Evolutionary conservation across 257 asterid species (phyloP).

Genomic region (Nicotiana noctiflora): DNA sequence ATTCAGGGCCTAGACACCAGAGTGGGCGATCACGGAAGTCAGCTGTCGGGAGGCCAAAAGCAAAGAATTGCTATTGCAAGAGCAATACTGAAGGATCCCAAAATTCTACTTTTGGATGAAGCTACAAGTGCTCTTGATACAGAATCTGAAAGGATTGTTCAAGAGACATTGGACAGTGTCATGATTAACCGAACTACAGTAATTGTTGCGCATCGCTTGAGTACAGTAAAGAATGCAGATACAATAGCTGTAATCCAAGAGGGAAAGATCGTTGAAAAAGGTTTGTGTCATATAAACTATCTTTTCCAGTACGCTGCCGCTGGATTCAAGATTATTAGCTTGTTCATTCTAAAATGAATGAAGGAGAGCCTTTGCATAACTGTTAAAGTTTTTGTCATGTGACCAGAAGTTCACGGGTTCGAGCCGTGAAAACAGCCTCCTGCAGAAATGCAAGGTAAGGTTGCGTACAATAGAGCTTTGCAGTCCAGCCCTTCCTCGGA

Average conservation of each 20-base stretch:
- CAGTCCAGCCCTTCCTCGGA: too few species aligned
- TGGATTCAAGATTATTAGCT: background rate
- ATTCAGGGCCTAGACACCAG: conserved; percentile 60
- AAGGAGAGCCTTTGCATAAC: too few species aligned
- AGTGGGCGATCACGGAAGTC: conserved; percentile 48
- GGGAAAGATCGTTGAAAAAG: conserved; percentile 44
- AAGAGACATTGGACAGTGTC: conserved; percentile 41
- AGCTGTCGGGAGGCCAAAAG: conserved; percentile 56
- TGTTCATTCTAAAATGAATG: background rate
- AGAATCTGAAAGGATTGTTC: conserved; percentile 42
- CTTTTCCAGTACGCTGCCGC: background rate
- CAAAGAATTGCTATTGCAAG: conserved; percentile 61
- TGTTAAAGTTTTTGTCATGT: too few species aligned
- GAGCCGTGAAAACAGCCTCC: too few species aligned
- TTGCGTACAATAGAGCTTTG: too few species aligned
- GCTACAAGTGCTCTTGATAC: conserved; percentile 62
- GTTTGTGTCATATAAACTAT: conserved; percentile 10
- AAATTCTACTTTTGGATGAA: conserved; percentile 49
- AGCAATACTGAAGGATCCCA: conserved; percentile 46
- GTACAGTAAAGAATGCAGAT: conserved; percentile 45
- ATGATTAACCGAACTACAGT: conserved; percentile 45
- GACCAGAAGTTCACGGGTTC: too few species aligned
- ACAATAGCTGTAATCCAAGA: conserved; percentile 38
- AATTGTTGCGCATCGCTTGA: conserved; percentile 47
- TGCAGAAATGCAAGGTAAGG: too few species aligned